Conservation (phyloP, 2,329 filamentous ascomycete genomes). For the Davidsoniella virescens region DNA sequence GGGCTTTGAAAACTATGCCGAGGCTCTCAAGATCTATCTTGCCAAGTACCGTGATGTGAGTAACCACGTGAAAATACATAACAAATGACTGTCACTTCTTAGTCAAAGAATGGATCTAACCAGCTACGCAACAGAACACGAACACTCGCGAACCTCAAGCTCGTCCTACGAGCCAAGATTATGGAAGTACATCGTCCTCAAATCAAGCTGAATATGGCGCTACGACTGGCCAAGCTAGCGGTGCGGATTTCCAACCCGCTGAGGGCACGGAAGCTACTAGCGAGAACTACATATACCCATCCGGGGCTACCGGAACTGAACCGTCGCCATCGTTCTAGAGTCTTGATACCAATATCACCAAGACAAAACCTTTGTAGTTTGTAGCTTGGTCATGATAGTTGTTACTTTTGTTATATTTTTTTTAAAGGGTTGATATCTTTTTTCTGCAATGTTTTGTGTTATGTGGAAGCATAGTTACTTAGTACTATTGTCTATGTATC, state of each 20-base stretch:
- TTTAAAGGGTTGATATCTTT: no score
- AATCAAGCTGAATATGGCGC: slow-evolving; percentile 20
- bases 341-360: neutral
- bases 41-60: slow-evolving; percentile 95
- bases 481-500: no score
- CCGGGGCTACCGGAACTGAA: neutral
- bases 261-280: neutral
- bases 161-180: slow-evolving; percentile 9
- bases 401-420: no score
- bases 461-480: no score
- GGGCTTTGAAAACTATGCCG: slow-evolving; percentile 96
- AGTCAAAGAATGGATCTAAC: neutral
- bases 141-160: slow-evolving; percentile 6
- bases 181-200: slow-evolving; percentile 13
- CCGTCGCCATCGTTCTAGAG: neutral
- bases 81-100: neutral
- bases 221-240: slow-evolving; percentile 15
- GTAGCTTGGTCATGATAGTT: no score
- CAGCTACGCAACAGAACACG: slow-evolving; percentile 2
- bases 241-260: slow-evolving; percentile 18
- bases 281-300: slow-evolving; percentile 3
- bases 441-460: no score
- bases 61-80: slow-evolving; percentile 2
- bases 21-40: slow-evolving; percentile 94
- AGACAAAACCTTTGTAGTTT: no score